A percentile compares a stretch with the other conserved stretches of the same genome.
Evolutionary conservation across 495 filamentous ascomycete species (phyloP).

Genomic region (Annulohypoxylon moriforme): DNA sequence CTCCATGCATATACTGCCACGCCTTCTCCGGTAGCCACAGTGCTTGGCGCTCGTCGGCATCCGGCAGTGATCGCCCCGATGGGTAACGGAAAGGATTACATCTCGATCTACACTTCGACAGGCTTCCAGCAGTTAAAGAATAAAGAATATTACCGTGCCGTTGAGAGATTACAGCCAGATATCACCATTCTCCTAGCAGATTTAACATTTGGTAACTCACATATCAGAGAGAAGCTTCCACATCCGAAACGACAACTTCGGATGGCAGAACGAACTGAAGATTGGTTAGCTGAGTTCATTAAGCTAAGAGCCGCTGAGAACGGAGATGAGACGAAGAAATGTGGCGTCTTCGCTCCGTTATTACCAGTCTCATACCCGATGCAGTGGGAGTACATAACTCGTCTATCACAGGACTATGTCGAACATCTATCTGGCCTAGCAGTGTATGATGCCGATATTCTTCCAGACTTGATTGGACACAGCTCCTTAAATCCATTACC

Average conservation of each 20-base stretch:
- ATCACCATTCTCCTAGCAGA: conserved; percentile 84
- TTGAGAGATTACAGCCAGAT: conserved; percentile 76
- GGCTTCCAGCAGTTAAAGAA: conserved; percentile 79
- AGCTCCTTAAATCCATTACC: conserved; percentile 69
- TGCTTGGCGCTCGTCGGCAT: conserved; percentile 83
- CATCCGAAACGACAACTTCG: conserved; percentile 77
- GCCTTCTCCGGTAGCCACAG: conserved; percentile 63
- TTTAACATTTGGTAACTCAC: conserved; percentile 60
- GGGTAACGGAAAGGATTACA: conserved; percentile 75
- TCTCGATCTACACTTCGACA: conserved; percentile 83
- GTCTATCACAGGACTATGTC: conserved; percentile 63
- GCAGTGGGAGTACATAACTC: conserved; percentile 80
- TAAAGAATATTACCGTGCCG: conserved; percentile 72
- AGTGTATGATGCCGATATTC: conserved; percentile 78
- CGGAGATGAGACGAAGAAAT: conserved; percentile 46
- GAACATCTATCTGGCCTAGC: conserved; percentile 78
- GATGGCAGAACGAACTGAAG: conserved; percentile 87
- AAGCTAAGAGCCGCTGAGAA: conserved; percentile 51
- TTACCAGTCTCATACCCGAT: conserved; percentile 78
- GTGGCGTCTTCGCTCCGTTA: conserved; percentile 79
- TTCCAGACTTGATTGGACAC: conserved; percentile 69
- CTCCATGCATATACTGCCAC: conserved; percentile 79
- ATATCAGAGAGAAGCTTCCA: conserved; percentile 53
- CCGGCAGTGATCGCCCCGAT: conserved; percentile 78
- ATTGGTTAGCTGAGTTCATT: conserved; percentile 73